Percentiles rank a stretch among this genome's conserved stretches.
phyloP scores from a whole-genome alignment of 2,329 filamentous ascomycete species.

The Scopulariopsis brevicaulis region DNA sequence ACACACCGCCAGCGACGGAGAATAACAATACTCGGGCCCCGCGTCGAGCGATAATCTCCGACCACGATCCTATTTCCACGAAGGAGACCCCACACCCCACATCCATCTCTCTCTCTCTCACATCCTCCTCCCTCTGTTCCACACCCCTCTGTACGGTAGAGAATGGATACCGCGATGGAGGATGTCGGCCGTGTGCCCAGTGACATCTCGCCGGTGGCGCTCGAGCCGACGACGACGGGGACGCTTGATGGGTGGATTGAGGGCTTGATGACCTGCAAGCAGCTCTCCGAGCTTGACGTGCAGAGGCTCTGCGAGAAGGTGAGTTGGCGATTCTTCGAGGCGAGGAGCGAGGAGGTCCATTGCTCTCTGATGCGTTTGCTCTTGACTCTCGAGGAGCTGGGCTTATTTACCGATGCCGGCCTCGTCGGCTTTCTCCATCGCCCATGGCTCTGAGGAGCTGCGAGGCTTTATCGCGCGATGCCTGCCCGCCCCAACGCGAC shows the following conservation, averaged over 20 bases:
- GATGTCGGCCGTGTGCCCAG: conserved; percentile 82
- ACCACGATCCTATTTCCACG: too few relatives aligned
- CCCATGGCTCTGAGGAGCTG: not conserved
- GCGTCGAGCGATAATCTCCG: too few relatives aligned
- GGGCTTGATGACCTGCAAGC: conserved; percentile 96
- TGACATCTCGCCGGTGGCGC: conserved; percentile 59
- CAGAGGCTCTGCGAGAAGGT: conserved; percentile 98
- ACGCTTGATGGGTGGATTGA: conserved; percentile 98
- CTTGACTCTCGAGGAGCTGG: conserved; percentile 1
- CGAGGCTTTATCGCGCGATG: not conserved
- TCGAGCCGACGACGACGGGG: conserved; percentile 78
- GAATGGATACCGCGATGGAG: conserved; percentile 98
- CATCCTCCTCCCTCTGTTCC: not conserved
- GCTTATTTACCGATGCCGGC: conserved; percentile 16
- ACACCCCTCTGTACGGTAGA: not conserved
- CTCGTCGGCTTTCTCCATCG: conserved; percentile 10
- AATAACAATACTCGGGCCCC: too few relatives aligned
- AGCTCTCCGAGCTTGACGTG: conserved; percentile 87
- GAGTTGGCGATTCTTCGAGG: conserved; percentile 9
- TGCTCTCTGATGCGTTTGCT: not conserved
- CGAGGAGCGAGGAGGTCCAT: not conserved
- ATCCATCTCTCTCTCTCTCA: not conserved
- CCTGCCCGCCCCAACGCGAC: not conserved
- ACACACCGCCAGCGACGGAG: not conserved
- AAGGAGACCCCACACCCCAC: conserved; percentile 6